Conservation (phyloP, 768 basidiomycete genomes). For the Termitomyces sp. region DNA sequence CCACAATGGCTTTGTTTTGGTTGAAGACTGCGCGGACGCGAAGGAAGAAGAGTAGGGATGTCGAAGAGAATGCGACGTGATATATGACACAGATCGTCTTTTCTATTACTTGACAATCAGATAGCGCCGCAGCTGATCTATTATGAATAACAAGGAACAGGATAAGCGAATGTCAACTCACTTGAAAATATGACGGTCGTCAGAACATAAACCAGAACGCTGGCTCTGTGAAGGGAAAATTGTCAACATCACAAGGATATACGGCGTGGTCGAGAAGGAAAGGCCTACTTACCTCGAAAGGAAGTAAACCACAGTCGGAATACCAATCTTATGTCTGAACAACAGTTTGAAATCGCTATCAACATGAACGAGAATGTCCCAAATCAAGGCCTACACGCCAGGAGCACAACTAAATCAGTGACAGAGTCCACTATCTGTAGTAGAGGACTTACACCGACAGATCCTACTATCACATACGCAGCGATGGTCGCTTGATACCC, state of each 20-base stretch:
- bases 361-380: slow-evolving; percentile 27
- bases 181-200: slow-evolving; percentile 20
- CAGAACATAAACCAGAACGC: slow-evolving; percentile 20
- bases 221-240: slow-evolving; percentile 9
- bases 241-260: neutral
- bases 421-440: neutral
- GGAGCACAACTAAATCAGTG: neutral
- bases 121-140: slow-evolving; percentile 12
- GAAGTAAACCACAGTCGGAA: slow-evolving; percentile 23
- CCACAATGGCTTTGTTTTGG: slow-evolving; percentile 14
- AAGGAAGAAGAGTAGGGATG: slow-evolving; percentile 28
- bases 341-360: slow-evolving; percentile 24
- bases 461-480: slow-evolving; percentile 23
- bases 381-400: slow-evolving; percentile 21
- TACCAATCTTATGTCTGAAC: slow-evolving; percentile 10
- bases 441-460: slow-evolving; percentile 8
- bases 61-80: slow-evolving; percentile 19
- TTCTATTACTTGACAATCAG: slow-evolving; percentile 19
- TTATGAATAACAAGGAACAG: neutral
- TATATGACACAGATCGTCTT: slow-evolving; percentile 18
- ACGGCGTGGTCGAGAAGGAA: neutral
- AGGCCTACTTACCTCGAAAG: slow-evolving; percentile 27
- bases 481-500: slow-evolving; percentile 24
- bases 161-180: neutral
- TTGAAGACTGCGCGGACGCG: slow-evolving; percentile 29